Conservation (phyloP, 345 rosid genomes). For the Diplotaxis tenuifolia region DNA sequence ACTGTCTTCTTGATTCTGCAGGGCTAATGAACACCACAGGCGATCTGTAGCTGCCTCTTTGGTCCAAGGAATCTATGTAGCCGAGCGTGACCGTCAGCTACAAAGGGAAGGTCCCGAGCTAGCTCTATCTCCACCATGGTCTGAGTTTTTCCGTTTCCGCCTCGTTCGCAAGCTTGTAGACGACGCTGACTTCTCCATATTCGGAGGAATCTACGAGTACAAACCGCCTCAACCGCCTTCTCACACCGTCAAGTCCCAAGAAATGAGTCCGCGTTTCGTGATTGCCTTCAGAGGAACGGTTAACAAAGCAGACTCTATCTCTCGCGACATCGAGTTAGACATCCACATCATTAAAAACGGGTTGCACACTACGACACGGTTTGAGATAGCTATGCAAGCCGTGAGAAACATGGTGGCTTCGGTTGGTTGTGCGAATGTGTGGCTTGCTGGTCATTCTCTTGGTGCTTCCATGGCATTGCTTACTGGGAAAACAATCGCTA, state of each 20-base stretch:
- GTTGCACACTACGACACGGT: conserved; percentile 72
- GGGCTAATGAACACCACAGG: conserved; percentile 66
- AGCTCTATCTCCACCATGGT: conserved; percentile 80
- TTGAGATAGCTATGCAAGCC: conserved; percentile 75
- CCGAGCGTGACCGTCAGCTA: conserved; percentile 87
- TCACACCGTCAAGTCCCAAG: conserved; percentile 20
- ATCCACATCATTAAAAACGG: conserved; percentile 59
- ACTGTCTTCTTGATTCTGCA: conserved; percentile 25
- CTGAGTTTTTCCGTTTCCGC: conserved; percentile 71
- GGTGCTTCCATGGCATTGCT: conserved; percentile 85
- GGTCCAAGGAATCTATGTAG: conserved; percentile 73
- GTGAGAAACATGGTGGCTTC: conserved; percentile 62
- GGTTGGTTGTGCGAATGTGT: conserved; percentile 62
- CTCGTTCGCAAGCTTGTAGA: conserved; percentile 62
- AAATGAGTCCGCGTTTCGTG: conserved; percentile 55
- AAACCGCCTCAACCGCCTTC: conserved; percentile 42
- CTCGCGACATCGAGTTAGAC: conserved; percentile 67
- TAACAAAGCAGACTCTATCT: conserved; percentile 61
- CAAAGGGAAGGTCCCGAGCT: conserved; percentile 51
- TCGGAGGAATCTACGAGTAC: conserved; percentile 80
- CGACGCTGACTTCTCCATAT: conserved; percentile 65
- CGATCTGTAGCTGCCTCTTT: conserved; percentile 77
- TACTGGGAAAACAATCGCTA: conserved; percentile 72
- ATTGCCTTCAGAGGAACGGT: conserved; percentile 83
- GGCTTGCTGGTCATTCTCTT: conserved; percentile 93